Conservation (phyloP, 352 stramenopile species). For the Phytopythium boreale region DNA sequence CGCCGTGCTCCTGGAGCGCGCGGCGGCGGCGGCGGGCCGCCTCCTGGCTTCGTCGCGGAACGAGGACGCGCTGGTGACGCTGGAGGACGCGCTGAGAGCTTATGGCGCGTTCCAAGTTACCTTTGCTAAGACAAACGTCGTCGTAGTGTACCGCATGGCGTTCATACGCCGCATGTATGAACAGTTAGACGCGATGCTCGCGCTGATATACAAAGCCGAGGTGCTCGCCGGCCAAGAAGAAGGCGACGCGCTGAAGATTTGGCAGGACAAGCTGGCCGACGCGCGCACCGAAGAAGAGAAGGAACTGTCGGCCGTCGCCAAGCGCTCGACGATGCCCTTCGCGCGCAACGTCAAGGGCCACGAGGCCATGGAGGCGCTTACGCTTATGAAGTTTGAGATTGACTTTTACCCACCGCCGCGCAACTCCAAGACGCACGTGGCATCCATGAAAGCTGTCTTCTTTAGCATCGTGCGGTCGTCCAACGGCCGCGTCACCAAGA, state of each 20-base stretch:
- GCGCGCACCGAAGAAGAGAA: slow-evolving; percentile 15
- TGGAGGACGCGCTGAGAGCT: not conserved
- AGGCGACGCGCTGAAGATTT: not conserved
- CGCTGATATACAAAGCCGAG: slow-evolving; percentile 10
- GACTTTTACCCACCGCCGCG: slow-evolving; percentile 20
- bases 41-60: not conserved
- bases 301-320: slow-evolving; percentile 13
- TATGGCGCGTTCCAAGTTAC: slow-evolving; percentile 7
- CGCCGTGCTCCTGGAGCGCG: not conserved
- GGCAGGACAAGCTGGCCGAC: slow-evolving; percentile 6
- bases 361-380: slow-evolving; percentile 31
- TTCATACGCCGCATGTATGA: slow-evolving; percentile 19
- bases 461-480: slow-evolving; percentile 29
- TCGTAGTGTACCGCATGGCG: slow-evolving; percentile 23
- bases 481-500: slow-evolving; percentile 26
- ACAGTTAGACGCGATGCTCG: slow-evolving; percentile 7
- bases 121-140: slow-evolving; percentile 15
- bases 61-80: too few relatives aligned
- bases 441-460: slow-evolving; percentile 31
- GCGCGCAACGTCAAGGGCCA: slow-evolving; percentile 21
- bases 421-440: slow-evolving; percentile 22
- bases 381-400: slow-evolving; percentile 32
- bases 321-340: slow-evolving; percentile 25
- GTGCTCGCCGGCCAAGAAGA: too few relatives aligned
- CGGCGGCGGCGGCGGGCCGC: not conserved